phyloP scores from a whole-genome alignment of 2,329 filamentous ascomycete genomes.

The Trichothecium sympodiale region DNA sequence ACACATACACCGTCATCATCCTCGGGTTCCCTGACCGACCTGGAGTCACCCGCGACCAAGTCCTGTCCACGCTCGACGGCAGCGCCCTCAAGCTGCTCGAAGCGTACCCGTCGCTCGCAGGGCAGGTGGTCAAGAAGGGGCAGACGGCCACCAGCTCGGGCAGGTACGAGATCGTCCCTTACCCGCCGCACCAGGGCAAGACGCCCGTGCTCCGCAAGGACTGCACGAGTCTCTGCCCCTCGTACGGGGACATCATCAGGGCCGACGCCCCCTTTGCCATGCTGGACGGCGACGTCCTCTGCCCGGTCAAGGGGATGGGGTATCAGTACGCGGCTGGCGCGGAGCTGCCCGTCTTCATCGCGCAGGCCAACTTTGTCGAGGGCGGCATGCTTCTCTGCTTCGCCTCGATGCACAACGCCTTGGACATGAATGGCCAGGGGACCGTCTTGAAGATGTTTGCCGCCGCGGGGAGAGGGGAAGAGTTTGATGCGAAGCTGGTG shows the following conservation, averaged over 20 bases:
- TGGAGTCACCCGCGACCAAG: neutral
- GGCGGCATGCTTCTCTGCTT: conserved; percentile 1
- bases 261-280: conserved; percentile 2
- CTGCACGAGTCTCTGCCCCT: conserved; percentile 2
- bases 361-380: conserved; percentile 3
- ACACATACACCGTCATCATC: conserved; percentile 3
- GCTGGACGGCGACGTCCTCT: conserved; percentile 2
- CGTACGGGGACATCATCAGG: conserved; percentile 2
- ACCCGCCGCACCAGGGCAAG: conserved; percentile 1
- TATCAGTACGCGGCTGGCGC: neutral
- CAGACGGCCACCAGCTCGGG: conserved; percentile 2
- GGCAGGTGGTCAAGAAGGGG: conserved; percentile 2
- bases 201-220: conserved; percentile 3
- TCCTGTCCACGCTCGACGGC: neutral
- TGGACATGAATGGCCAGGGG: conserved; percentile 3
- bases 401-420: conserved; percentile 2
- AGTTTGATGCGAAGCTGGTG: no score
- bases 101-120: conserved; percentile 2
- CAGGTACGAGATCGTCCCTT: conserved; percentile 3
- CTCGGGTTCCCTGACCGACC: conserved; percentile 1
- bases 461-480: conserved; percentile 1
- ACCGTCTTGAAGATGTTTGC: conserved; percentile 2
- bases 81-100: conserved; percentile 1
- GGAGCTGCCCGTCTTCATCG: conserved; percentile 1
- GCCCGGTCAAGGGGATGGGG: conserved; percentile 1